Conservation (phyloP, 306 rosid genomes). For the Pueraria montana region DNA sequence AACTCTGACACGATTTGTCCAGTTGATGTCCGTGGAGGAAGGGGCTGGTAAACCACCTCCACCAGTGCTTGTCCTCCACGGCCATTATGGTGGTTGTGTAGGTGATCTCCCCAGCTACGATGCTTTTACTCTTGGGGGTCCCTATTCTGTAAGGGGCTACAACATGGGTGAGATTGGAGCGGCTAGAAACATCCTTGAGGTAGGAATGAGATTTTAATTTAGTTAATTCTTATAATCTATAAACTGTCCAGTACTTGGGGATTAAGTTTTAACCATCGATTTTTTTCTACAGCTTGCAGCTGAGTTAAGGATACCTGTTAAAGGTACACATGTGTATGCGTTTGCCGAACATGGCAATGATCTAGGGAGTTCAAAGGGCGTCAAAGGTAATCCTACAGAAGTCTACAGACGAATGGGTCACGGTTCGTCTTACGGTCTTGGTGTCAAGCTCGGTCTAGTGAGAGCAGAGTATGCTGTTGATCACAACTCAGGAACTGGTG, state of each 20-base stretch:
- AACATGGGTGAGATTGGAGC: conserved; percentile 98
- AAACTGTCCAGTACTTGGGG: neutral
- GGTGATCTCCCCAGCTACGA: conserved; percentile 99
- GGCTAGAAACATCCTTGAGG: conserved; percentile 95
- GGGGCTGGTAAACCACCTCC: conserved; percentile 97
- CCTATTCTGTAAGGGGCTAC: conserved; percentile 98
- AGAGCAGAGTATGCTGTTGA: conserved; percentile 95
- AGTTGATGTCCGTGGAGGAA: conserved; percentile 84
- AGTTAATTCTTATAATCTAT: too few relatives aligned
- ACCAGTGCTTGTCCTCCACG: conserved; percentile 94
- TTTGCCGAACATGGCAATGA: conserved; percentile 96
- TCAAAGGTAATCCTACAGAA: conserved; percentile 96
- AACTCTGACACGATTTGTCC: conserved; percentile 81
- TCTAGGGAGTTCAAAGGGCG: conserved; percentile 90
- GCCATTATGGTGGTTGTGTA: conserved; percentile 97
- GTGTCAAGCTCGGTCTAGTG: conserved; percentile 86
- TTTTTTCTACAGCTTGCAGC: conserved; percentile 81
- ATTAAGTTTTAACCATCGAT: conserved; percentile 34
- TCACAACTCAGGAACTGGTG: conserved; percentile 94
- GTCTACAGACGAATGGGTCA: conserved; percentile 91
- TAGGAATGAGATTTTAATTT: conserved; percentile 42
- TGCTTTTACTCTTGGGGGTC: conserved; percentile 97
- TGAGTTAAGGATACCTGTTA: conserved; percentile 86
- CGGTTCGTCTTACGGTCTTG: conserved; percentile 91
- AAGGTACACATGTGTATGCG: conserved; percentile 83